These are phyloP conservation scores for Clavariopsis aquatica DNA, from an alignment of 495 filamentous ascomycete genomes.

Conservation along the genomic window DNA sequence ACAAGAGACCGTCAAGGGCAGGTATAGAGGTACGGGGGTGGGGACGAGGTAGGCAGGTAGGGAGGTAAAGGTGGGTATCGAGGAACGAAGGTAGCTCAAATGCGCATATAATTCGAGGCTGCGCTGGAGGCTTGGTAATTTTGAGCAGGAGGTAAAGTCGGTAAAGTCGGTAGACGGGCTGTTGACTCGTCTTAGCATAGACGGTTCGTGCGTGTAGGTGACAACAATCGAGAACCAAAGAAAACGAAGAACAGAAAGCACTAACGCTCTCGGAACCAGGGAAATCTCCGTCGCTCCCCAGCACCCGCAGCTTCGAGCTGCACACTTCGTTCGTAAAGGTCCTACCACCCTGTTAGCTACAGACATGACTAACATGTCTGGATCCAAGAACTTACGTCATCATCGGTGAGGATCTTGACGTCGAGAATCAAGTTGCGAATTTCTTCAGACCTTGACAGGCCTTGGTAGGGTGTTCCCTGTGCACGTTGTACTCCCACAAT, in stretches of 20 bases:
- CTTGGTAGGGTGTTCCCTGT: conserved; percentile 79
- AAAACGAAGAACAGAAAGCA: conserved; percentile 19
- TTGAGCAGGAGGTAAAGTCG: conserved; percentile 12
- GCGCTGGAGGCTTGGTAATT: conserved; percentile 12
- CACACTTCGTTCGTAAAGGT: conserved; percentile 62
- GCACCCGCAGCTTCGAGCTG: conserved; percentile 51
- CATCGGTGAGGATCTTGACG: conserved; percentile 57
- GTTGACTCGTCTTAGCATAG: conserved; percentile 16
- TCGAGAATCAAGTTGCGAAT: conserved; percentile 74
- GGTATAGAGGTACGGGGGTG: conserved; percentile 3
- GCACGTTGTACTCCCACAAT: conserved; percentile 86
- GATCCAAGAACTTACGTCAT: conserved; percentile 53
- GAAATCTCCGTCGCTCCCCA: conserved; percentile 29
- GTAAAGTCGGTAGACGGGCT: conserved; percentile 9
- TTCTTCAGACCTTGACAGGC: conserved; percentile 64
- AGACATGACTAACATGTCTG: not conserved
- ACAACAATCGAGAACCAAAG: conserved; percentile 1
- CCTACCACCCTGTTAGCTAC: conserved; percentile 43
- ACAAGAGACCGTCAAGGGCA: conserved; percentile 1
- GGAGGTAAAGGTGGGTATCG: not conserved
- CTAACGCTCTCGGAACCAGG: conserved; percentile 42
- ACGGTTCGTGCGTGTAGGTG: not conserved
- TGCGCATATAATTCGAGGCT: conserved; percentile 23
- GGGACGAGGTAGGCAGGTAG: not conserved
- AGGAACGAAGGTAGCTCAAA: conserved; percentile 3